Conservation (phyloP, 1,284 basidiomycete genomes). For the Leccinum subrobustum region DNA sequence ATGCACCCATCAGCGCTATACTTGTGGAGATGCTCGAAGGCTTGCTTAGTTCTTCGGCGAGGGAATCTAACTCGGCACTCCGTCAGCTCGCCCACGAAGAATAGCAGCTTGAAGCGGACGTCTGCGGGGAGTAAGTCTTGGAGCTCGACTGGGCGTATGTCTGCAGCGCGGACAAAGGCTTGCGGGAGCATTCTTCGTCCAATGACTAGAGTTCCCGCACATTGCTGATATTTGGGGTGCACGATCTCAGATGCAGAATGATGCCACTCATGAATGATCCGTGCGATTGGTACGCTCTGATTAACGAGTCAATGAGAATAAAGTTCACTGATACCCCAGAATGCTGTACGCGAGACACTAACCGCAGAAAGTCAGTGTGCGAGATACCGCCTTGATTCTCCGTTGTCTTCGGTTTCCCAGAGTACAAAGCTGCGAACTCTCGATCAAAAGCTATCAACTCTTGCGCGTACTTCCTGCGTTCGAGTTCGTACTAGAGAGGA, state of each 20-base stretch:
- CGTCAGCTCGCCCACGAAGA: not conserved
- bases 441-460: conserved; percentile 81
- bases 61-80: not conserved
- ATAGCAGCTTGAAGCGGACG: not conserved
- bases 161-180: not conserved
- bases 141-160: not conserved
- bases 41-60: not conserved
- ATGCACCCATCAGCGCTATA: not conserved
- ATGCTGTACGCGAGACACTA: conserved; percentile 13
- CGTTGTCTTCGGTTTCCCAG: conserved; percentile 65
- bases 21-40: not conserved
- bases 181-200: not conserved
- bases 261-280: not conserved
- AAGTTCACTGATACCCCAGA: not conserved
- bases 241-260: not conserved
- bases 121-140: not conserved
- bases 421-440: conserved; percentile 74
- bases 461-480: conserved; percentile 71
- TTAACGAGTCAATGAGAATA: not conserved
- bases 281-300: not conserved
- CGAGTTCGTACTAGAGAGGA: conserved; percentile 50
- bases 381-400: conserved; percentile 60
- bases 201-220: not conserved
- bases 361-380: conserved; percentile 63
- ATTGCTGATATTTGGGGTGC: not conserved